Base-by-base conservation (phyloP, 441 rosid genomes). In the Arabidopsis hybrid region DNA sequence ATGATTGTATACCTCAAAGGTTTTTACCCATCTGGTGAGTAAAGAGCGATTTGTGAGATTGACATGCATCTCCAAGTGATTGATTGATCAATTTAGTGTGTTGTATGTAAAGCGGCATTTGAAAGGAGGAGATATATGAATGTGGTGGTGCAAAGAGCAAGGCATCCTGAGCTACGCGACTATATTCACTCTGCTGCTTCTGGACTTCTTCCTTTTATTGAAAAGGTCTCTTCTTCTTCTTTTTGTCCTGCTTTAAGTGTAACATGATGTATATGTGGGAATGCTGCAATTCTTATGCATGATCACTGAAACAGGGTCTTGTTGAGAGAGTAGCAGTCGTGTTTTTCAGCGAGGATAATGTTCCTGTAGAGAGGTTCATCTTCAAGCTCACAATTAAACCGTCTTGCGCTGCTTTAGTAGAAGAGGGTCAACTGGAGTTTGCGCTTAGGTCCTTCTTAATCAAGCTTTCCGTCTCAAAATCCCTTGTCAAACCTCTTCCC, bases 381-480 rank as follows among this genome's bases (percentile, higher is more conserved):
- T 92, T 95, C 84, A 90, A 89, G 88, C 83, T 94, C 67, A 43
- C 38, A 1, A 46, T 83, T 62, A 86, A 84, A 76, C 81, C 46
- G 31, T 84, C 87, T 58, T 74, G 6, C 13, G 80, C 74, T 77
- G 78, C 75, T 26, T 72, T 49, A 4, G 85, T 86, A 26, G 85
- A 85, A 83, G 91, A 82, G 62, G 75, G 77, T 64, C 85, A 85
- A 21, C 51, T 94, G 52, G 90, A 95, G 69, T 90, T 83, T 39
- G 83, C 95, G 62, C 91, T 91, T 18, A 79, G 88, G 74, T 85
- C 95, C 17, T 89, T 94, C 83, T 80, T 94, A 13, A 76, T 89
- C 74, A 94, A 92, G 77, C 88, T 92, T 73, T 75, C 95, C 2
- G 81, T 79, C 67, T 84, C 96, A 3, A 80, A 84, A 26, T 53